Evolutionary conservation across 306 rosid genomes (phyloP), one percentile per base, ranked within the genome.

Genomic region (Trifolium repens): DNA sequence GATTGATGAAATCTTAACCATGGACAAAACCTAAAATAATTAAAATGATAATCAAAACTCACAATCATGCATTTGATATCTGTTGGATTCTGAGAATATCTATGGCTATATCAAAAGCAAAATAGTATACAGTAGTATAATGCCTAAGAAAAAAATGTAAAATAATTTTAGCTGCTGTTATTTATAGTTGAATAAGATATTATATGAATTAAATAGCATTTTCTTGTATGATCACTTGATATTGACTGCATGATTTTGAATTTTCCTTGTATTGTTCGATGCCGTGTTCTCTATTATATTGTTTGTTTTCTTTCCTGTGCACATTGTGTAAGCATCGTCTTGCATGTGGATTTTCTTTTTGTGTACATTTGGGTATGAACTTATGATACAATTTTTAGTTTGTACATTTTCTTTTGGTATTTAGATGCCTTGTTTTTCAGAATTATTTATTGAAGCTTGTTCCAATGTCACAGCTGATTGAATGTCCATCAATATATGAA

Each of bases 401-500:
- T 73, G n/a, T 10, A 11, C n/a, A 34, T 22, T 27, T 22, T 16
- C 15, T 74, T 61, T 61, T 65, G 53, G 40, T 61, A 53, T 61
- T 17, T 72, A 37, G n/a, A 73, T 78, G 10, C 46, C 62, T 65
- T 65, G 35, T 35, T 79, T 67, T 72, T 55, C 66, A 61, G 43
- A 76, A 65, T 70, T 59, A 62, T 73, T 85, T 62, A 77, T 57
- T 83, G 72, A 66, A 55, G 69, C 30, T 69, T 84, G 72, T 84
- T 80, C 67, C 70, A 67, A 67, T 86, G 27, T 75, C 62, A 73
- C 96, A 94, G 99, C 87, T 92, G 80, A 89, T 92, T 76, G 99
- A 92, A 74, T 94, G 99, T 43, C 99, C 99, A 37, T 87, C 97
- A n/a, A 14, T 94, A 3, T 94, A 94, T 12, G 99, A 94, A 73